phyloP scores from a whole-genome alignment of 352 stramenopile genomes.

The Globisporangium apiculatum region DNA sequence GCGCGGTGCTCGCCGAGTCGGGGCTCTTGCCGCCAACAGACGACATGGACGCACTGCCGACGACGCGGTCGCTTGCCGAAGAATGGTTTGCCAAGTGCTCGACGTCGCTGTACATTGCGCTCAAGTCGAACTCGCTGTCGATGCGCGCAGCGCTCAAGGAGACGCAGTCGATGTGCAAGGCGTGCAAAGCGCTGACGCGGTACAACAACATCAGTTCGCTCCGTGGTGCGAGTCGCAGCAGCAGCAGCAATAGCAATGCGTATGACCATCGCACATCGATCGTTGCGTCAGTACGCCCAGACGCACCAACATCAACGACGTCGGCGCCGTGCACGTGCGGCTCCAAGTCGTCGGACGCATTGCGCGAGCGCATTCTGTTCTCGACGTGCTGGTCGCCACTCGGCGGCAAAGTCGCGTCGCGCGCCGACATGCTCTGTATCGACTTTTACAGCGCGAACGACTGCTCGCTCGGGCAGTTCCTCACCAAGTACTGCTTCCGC shows the following conservation, averaged over 20 bases:
- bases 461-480: constrained; percentile 76
- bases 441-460: constrained; percentile 84
- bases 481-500: constrained; percentile 75
- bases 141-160: constrained; percentile 79
- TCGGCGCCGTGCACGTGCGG: constrained; percentile 42
- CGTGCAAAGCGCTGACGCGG: constrained; percentile 73
- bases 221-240: constrained; percentile 32
- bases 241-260: constrained; percentile 7
- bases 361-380: constrained; percentile 73
- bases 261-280: constrained; percentile 9
- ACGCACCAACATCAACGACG: too few species aligned
- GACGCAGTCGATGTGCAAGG: constrained; percentile 76
- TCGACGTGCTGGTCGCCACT: constrained; percentile 82
- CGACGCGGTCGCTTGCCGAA: constrained; percentile 51
- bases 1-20: constrained; percentile 43
- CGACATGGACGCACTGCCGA: background rate
- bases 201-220: constrained; percentile 84
- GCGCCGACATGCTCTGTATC: constrained; percentile 86
- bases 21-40: constrained; percentile 45
- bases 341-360: constrained; percentile 39
- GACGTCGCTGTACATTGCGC: constrained; percentile 73
- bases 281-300: background rate
- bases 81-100: constrained; percentile 80
- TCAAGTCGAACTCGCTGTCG: constrained; percentile 83
- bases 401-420: constrained; percentile 65